A percentile compares a stretch with the other conserved stretches of the same genome.
These are phyloP conservation scores for Arabidopsis arenosa DNA, from an alignment of 345 rosid species.

Conservation along the genomic window DNA sequence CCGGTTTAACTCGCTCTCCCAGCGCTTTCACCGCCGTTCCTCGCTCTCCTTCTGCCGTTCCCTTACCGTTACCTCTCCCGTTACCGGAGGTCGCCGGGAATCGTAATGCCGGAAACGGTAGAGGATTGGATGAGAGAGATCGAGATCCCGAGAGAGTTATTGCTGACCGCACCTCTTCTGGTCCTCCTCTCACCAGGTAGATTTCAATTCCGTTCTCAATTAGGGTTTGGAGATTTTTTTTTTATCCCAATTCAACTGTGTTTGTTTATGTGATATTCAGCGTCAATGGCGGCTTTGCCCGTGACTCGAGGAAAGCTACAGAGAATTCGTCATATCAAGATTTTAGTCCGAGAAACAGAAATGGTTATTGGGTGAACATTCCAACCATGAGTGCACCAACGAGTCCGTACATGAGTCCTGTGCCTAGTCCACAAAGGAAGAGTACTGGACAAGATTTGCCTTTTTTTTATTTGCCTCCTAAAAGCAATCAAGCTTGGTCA, in stretches of 20 bases:
- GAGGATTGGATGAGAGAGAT: conserved; percentile 50
- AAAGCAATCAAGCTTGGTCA: conserved; percentile 74
- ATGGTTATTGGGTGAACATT: conserved; percentile 52
- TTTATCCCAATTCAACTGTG: background rate
- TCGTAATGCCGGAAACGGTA: conserved; percentile 44
- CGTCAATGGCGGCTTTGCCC: conserved; percentile 40
- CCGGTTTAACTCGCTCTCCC: conserved; percentile 43
- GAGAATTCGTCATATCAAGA: conserved; percentile 52
- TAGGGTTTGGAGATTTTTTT: conserved; percentile 11
- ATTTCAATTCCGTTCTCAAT: background rate
- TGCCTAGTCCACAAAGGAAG: conserved; percentile 59
- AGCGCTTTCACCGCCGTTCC: conserved; percentile 36
- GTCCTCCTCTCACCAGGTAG: conserved; percentile 55
- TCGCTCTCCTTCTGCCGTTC: conserved; percentile 53
- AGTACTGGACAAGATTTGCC: conserved; percentile 51
- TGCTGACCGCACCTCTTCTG: conserved; percentile 48
- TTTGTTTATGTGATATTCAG: conserved; percentile 40
- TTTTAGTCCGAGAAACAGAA: conserved; percentile 41
- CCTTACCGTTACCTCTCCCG: conserved; percentile 69
- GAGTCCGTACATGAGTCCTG: conserved; percentile 67
- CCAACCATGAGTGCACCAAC: conserved; percentile 73
- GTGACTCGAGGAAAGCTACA: conserved; percentile 45
- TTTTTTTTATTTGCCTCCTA: conserved; percentile 49
- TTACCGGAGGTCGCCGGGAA: conserved; percentile 51
- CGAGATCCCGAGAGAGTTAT: conserved; percentile 33